These are phyloP conservation scores for Rhytidiadelphus loreus DNA, from an alignment of 225 moss, liverwort and hornwort genomes.

Conservation along the genomic window DNA sequence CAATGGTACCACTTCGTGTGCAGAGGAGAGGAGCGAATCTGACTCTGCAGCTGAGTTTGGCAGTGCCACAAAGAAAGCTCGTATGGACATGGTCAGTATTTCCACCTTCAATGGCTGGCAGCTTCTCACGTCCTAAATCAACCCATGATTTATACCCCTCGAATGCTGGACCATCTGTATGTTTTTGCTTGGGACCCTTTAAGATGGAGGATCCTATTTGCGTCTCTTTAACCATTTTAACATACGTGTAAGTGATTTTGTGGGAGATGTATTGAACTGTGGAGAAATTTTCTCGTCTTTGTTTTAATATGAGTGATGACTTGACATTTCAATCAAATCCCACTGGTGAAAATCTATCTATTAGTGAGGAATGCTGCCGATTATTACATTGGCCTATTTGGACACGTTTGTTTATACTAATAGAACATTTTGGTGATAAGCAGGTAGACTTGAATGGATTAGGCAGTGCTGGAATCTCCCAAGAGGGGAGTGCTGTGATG, in stretches of 20 bases:
- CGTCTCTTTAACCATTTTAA: not conserved
- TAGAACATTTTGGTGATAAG: not conserved
- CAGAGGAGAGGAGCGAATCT: not conserved
- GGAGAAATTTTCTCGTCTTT: not conserved
- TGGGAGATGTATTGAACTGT: not conserved
- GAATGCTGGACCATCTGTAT: not conserved
- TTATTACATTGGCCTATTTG: not conserved
- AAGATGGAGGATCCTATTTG: not conserved
- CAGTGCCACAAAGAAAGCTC: slow-evolving; percentile 39
- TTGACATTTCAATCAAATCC: not conserved
- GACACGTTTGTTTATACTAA: not conserved
- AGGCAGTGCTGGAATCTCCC: not conserved
- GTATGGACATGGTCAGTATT: slow-evolving; percentile 10
- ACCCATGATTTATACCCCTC: not conserved
- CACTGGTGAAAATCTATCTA: not conserved
- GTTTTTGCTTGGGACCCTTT: not conserved
- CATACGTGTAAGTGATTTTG: not conserved
- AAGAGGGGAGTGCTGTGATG: not conserved
- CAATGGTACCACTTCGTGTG: not conserved
- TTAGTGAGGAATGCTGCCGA: not conserved
- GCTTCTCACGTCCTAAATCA: not conserved
- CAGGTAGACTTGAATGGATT: slow-evolving; percentile 6
- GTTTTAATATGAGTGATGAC: not conserved
- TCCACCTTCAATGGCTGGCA: not conserved
- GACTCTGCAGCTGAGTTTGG: slow-evolving; percentile 1